A percentile compares a stretch with the other conserved stretches of the same genome.
Conservation (phyloP, 176 grass and related monocot species). For the Carex scoparia region DNA sequence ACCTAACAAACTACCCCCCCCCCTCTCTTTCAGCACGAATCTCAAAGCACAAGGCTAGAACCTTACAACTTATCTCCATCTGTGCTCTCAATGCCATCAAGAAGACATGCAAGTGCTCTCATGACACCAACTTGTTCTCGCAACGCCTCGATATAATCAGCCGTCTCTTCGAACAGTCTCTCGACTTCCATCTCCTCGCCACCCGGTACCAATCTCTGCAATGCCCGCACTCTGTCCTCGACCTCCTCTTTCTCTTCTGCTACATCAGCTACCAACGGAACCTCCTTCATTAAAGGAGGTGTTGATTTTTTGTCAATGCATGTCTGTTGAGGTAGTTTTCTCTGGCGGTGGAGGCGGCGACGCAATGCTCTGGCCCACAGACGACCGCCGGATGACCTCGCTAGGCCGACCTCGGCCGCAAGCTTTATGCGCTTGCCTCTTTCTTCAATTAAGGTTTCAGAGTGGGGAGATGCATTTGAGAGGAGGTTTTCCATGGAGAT, state of each 20-base stretch:
- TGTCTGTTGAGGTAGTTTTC: not conserved
- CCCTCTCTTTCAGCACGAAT: not conserved
- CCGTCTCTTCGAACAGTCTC: slow-evolving; percentile 68
- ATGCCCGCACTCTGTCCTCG: slow-evolving; percentile 42
- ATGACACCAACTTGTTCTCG: slow-evolving; percentile 65
- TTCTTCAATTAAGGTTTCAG: slow-evolving; percentile 30
- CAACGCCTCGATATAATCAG: slow-evolving; percentile 70
- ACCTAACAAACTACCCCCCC: not conserved
- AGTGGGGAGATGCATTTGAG: not conserved
- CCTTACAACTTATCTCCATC: slow-evolving; percentile 11
- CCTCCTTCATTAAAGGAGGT: not conserved
- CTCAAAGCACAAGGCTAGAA: not conserved
- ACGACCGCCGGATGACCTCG: slow-evolving; percentile 38
- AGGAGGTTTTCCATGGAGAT: slow-evolving; percentile 8
- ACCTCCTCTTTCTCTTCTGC: slow-evolving; percentile 29
- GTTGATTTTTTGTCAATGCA: not conserved
- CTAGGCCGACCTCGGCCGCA: slow-evolving; percentile 60
- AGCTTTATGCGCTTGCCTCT: slow-evolving; percentile 54
- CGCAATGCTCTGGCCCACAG: slow-evolving; percentile 55
- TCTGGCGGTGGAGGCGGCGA: slow-evolving; percentile 3
- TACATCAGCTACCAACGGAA: not conserved
- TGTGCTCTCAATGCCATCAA: slow-evolving; percentile 38
- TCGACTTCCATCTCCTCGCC: slow-evolving; percentile 56
- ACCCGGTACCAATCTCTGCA: slow-evolving; percentile 67
- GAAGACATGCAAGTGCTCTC: slow-evolving; percentile 55